phyloP scores from a whole-genome alignment of 1,139 yeast species.

The Zygosaccharomyces pseudobailii region DNA sequence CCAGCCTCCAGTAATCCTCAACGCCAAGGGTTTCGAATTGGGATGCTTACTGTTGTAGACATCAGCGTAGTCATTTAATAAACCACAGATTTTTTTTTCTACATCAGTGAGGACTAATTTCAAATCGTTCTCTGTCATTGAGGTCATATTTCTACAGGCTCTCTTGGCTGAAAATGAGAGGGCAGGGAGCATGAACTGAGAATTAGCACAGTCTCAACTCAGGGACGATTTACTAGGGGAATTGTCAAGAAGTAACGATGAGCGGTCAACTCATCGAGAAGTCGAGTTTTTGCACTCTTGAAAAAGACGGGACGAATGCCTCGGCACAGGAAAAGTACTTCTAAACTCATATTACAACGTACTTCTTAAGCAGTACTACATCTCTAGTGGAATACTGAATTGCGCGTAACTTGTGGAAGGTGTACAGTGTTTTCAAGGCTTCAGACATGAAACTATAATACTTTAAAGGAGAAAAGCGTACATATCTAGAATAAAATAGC shows the following conservation, averaged over 20 bases:
- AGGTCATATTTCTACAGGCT: constrained; percentile 2
- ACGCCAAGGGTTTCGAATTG: constrained; percentile 37
- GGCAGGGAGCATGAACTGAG: background rate
- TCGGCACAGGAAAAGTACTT: too few species aligned
- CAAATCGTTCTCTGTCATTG: constrained; percentile 5
- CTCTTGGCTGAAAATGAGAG: background rate
- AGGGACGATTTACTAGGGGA: background rate
- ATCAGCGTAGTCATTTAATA: constrained; percentile 27
- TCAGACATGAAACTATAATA: too few species aligned
- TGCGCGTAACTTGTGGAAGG: too few species aligned
- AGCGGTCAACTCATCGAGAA: background rate
- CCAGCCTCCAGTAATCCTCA: constrained; percentile 98
- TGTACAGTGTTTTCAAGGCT: too few species aligned
- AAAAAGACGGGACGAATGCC: too few species aligned
- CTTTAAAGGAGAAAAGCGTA: too few species aligned
- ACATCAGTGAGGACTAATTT: constrained; percentile 16
- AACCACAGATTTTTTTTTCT: constrained; percentile 27
- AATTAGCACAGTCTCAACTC: background rate
- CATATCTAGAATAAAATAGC: too few species aligned
- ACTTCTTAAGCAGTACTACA: too few species aligned
- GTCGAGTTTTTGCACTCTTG: background rate
- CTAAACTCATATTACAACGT: too few species aligned
- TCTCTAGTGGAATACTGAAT: too few species aligned
- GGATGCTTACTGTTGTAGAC: constrained; percentile 18
- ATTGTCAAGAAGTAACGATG: too few species aligned